Percentiles rank a stretch among this genome's conserved stretches.
phyloP scores from a whole-genome alignment of 257 asterid species.

The Petunia axillaris region DNA sequence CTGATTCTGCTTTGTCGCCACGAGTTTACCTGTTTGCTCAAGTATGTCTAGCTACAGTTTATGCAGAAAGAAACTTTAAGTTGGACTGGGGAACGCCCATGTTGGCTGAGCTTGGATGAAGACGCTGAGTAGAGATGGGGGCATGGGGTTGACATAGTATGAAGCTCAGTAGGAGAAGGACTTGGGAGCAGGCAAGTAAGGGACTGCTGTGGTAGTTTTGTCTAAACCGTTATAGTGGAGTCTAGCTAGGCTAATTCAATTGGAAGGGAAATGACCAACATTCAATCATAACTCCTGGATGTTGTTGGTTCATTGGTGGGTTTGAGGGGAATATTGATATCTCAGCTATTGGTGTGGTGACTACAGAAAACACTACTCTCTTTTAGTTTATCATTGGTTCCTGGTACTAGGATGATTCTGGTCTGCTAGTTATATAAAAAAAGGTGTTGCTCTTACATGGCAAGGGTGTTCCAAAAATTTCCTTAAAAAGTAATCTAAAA shows the following conservation, averaged over 20 bases:
- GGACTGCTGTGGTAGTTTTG: not conserved
- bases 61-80: not conserved
- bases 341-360: not conserved
- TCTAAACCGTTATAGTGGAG: not conserved
- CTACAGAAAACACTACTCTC: not conserved
- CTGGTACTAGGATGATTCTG: not conserved
- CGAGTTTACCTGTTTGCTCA: not conserved
- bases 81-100: not conserved
- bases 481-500: not conserved
- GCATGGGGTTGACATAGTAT: not conserved
- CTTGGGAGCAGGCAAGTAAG: not conserved
- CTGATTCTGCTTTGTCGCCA: not conserved
- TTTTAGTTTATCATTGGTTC: slow-evolving; percentile 14
- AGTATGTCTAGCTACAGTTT: not conserved
- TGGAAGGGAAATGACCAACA: not conserved
- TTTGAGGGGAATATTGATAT: not conserved
- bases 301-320: not conserved
- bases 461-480: not conserved
- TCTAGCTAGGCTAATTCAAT: not conserved
- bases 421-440: not conserved
- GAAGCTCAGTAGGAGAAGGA: not conserved
- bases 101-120: slow-evolving; percentile 16
- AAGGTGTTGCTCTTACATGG: not conserved
- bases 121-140: not conserved
- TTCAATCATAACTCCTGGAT: not conserved